Conservation (phyloP, 805 yeast species). For the Teunomyces barrocoloradensis region DNA sequence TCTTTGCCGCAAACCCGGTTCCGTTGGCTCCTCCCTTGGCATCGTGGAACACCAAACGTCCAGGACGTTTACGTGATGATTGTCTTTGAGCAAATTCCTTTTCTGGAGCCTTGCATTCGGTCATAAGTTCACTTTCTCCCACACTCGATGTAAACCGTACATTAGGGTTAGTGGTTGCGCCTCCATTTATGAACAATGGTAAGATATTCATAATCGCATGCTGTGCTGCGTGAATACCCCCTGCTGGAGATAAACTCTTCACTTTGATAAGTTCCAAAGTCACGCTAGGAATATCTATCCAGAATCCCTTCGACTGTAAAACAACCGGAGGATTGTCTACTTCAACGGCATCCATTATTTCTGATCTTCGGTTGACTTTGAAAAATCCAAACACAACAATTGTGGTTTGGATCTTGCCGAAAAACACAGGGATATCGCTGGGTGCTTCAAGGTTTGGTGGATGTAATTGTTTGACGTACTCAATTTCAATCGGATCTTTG, state of each 20-base stretch:
- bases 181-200: constrained; percentile 70
- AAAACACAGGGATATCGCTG: constrained; percentile 58
- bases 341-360: constrained; percentile 90
- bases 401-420: constrained; percentile 71
- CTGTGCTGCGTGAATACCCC: constrained; percentile 95
- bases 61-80: constrained; percentile 75
- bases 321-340: constrained; percentile 83
- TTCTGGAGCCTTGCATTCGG: constrained; percentile 97
- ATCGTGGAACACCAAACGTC: constrained; percentile 81
- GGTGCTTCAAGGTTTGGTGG: constrained; percentile 34
- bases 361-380: constrained; percentile 71
- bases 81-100: constrained; percentile 85
- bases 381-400: constrained; percentile 89
- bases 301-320: constrained; percentile 72
- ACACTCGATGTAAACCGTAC: constrained; percentile 26
- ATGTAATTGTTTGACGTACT: constrained; percentile 54
- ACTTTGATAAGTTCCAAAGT: constrained; percentile 57
- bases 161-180: constrained; percentile 48
- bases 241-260: constrained; percentile 71
- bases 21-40: constrained; percentile 79
- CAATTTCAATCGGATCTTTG: constrained; percentile 80
- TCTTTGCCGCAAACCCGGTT: constrained; percentile 74
- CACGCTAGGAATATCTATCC: constrained; percentile 81
- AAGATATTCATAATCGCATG: constrained; percentile 82
- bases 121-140: constrained; percentile 60